Conservation (phyloP, 2,329 filamentous ascomycete genomes). For the Parastagonospora nodorum region DNA sequence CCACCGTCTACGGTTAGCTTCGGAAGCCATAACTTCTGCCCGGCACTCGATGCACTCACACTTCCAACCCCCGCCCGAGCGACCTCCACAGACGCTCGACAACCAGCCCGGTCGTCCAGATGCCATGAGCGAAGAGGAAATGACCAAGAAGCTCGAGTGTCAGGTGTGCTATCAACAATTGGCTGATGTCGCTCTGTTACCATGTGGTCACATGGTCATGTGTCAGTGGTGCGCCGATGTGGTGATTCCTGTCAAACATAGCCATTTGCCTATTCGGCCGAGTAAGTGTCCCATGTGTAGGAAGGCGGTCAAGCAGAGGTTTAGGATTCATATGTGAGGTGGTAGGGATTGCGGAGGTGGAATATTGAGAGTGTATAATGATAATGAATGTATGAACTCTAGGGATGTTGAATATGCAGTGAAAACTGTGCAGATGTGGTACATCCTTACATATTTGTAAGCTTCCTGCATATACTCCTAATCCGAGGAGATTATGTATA, state of each 20-base stretch:
- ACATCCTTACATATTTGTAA: no score
- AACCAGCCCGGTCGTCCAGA: constrained; percentile 53
- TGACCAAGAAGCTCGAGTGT: constrained; percentile 58
- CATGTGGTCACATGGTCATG: constrained; percentile 61
- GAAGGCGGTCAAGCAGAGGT: constrained; percentile 52
- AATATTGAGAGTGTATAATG: no score
- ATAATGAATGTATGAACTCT: no score
- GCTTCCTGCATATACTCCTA: no score
- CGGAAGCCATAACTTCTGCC: constrained; percentile 18
- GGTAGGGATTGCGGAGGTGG: no score
- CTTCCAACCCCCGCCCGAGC: constrained; percentile 8
- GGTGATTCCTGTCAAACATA: constrained; percentile 51
- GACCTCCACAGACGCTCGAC: constrained; percentile 48
- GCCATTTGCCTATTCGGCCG: constrained; percentile 46
- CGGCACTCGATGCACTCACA: constrained; percentile 18
- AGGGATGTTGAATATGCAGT: no score
- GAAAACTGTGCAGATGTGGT: no score
- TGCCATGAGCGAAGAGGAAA: constrained; percentile 54
- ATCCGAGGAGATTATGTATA: no score
- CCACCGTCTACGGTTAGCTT: constrained; percentile 20
- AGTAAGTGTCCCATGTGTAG: constrained; percentile 54
- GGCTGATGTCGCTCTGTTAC: constrained; percentile 58
- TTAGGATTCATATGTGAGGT: constrained; percentile 39
- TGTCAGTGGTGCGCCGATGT: constrained; percentile 61
- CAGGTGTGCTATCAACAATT: constrained; percentile 59